Percentiles rank a stretch among this genome's conserved stretches.
phyloP scores from a whole-genome alignment of 2,329 filamentous ascomycete species.

The Arthrinium puccinioides region DNA sequence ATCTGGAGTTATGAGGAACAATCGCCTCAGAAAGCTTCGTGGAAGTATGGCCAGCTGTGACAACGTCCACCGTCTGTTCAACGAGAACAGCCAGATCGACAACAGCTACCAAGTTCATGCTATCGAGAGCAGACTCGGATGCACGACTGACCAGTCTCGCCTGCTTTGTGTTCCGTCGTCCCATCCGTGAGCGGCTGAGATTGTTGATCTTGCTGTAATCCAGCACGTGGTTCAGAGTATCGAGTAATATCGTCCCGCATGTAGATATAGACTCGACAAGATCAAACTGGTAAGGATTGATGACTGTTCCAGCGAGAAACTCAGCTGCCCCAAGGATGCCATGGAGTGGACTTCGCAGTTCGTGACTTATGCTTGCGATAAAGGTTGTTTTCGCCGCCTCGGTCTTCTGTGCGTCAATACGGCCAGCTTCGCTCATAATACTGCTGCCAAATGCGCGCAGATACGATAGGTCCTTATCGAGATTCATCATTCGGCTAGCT shows the following conservation, averaged over 20 bases:
- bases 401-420: conserved; percentile 43
- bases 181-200: conserved; percentile 18
- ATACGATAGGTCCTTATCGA: conserved; percentile 23
- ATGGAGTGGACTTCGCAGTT: conserved; percentile 48
- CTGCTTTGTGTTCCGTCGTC: conserved; percentile 10
- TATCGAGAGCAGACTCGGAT: conserved; percentile 19
- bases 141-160: conserved; percentile 13
- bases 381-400: conserved; percentile 50
- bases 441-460: conserved; percentile 35
- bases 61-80: conserved; percentile 30
- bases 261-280: conserved; percentile 37
- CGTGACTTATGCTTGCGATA: conserved; percentile 54
- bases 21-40: background rate
- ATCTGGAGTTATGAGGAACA: background rate
- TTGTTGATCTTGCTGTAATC: conserved; percentile 35
- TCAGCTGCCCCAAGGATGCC: conserved; percentile 47
- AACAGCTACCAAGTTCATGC: conserved; percentile 14
- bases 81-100: conserved; percentile 26
- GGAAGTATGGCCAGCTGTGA: background rate
- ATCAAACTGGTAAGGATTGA: conserved; percentile 29
- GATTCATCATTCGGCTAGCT: conserved; percentile 25
- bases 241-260: conserved; percentile 39
- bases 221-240: conserved; percentile 42
- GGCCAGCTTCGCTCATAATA: conserved; percentile 47
- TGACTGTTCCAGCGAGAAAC: conserved; percentile 36